Base-by-base conservation (phyloP, 176 grass and related monocot species). In the Dactylis glomerata region DNA sequence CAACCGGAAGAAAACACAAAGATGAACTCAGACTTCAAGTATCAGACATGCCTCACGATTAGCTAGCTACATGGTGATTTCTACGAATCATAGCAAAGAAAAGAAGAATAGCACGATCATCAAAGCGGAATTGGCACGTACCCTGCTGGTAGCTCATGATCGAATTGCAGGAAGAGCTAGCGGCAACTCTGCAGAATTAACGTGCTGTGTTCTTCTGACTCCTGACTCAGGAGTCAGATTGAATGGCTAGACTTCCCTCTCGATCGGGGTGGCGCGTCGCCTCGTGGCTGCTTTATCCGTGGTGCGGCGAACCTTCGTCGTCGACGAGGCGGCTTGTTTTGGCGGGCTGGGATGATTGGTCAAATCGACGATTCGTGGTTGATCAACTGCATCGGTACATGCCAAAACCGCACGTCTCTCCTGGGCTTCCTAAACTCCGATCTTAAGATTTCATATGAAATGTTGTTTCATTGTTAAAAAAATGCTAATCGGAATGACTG, bases 141-240 rank as follows among this genome's bases (percentile, higher is more conserved):
- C 72, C 45, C 72, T 75, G 72, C 27, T 75, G 72, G 72, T 75
- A 75, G 72, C 72, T 75, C 72, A 75, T 75, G 45, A 6, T 52
- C 45, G 44, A 20, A 10, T 31, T 50, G 44, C 16, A 3, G 44
- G 44, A 33, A 22, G 71, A 50, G 44, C 15, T 22, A 50, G 44
- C 15, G 11, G 50, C 11, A 3, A 31, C 24, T 17, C 23, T 10
- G 41, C 40, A 6, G 68, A 45, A 9, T 0, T 3, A 5, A 69
- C 8, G 15, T 10, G 42, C 42, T 49, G 26, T 49, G 70, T 20
- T 74, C 26, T 16, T 28, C 24, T 28, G 40, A 74, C 15, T 19
- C 31, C 1, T 10, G 41, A 28, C n/a, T n/a, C n/a, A n/a, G n/a
- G n/a, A n/a, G n/a, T n/a, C n/a, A n/a, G n/a, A n/a, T n/a, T n/a